phyloP scores from a whole-genome alignment of 1,139 yeast genomes.

The Saccharomyces hybrid region DNA sequence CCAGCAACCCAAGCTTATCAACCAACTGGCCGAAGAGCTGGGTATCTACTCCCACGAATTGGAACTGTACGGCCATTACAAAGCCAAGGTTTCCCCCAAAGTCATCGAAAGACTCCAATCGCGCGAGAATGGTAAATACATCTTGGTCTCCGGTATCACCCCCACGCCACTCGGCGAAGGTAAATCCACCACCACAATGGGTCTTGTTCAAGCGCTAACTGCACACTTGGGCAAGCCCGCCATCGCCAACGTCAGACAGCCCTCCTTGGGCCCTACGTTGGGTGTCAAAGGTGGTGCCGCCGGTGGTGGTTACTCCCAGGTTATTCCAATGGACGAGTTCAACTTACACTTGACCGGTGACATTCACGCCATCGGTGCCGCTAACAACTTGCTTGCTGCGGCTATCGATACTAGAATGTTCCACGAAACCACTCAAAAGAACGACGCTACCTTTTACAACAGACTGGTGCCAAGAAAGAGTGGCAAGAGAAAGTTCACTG shows the following conservation, averaged over 20 bases:
- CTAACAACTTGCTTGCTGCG: constrained; percentile 91
- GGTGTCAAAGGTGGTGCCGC: constrained; percentile 99
- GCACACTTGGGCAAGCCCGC: constrained; percentile 83
- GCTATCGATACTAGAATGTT: constrained; percentile 98
- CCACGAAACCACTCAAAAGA: constrained; percentile 87
- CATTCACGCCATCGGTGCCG: constrained; percentile 94
- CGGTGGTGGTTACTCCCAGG: constrained; percentile 98
- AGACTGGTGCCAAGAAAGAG: constrained; percentile 84
- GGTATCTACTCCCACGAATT: constrained; percentile 77
- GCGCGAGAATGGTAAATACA: constrained; percentile 76
- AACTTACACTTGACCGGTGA: constrained; percentile 98
- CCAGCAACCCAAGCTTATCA: constrained; percentile 79
- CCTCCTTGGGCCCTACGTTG: constrained; percentile 98
- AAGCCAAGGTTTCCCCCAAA: constrained; percentile 80
- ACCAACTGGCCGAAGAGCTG: constrained; percentile 73
- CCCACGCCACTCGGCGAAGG: constrained; percentile 99
- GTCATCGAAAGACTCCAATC: constrained; percentile 63
- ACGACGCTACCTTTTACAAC: constrained; percentile 72
- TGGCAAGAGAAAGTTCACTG: constrained; percentile 71
- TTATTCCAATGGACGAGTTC: constrained; percentile 98
- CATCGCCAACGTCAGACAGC: constrained; percentile 95
- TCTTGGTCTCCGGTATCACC: constrained; percentile 93
- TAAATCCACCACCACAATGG: constrained; percentile 94
- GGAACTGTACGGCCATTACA: constrained; percentile 81
- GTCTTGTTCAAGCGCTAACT: constrained; percentile 91